Conservation (phyloP, 805 yeast genomes). For the Pichia nanzhaoensis region DNA sequence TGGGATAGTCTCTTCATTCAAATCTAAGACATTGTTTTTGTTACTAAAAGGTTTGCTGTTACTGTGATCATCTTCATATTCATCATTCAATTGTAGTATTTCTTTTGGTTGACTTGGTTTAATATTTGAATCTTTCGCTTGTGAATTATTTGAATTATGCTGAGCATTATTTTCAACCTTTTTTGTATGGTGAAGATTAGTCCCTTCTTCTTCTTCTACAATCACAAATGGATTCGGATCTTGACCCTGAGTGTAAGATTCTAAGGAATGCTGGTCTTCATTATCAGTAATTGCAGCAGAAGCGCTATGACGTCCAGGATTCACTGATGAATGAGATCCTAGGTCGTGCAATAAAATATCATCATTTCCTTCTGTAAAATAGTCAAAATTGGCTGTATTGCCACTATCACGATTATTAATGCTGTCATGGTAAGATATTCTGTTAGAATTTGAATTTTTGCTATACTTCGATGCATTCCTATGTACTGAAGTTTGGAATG, state of each 20-base stretch:
- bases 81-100: slow-evolving; percentile 52
- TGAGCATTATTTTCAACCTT: background rate
- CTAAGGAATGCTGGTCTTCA: background rate
- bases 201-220: background rate
- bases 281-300: background rate
- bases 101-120: slow-evolving; percentile 7
- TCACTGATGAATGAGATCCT: background rate
- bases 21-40: background rate
- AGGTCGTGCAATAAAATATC: slow-evolving; percentile 7
- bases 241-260: background rate
- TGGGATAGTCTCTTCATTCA: slow-evolving; percentile 26
- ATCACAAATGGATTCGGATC: slow-evolving; percentile 5
- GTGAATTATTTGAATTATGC: background rate
- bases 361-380: background rate
- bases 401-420: background rate
- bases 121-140: background rate
- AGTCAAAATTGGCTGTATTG: background rate
- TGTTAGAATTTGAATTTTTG: slow-evolving; percentile 1
- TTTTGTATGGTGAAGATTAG: background rate
- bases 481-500: slow-evolving; percentile 5
- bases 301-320: background rate
- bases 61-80: slow-evolving; percentile 17
- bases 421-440: slow-evolving; percentile 3
- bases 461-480: slow-evolving; percentile 8
- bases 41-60: background rate